Evolutionary conservation across 306 rosid genomes (phyloP).

Genomic region (Hippophae gyantsensis): DNA sequence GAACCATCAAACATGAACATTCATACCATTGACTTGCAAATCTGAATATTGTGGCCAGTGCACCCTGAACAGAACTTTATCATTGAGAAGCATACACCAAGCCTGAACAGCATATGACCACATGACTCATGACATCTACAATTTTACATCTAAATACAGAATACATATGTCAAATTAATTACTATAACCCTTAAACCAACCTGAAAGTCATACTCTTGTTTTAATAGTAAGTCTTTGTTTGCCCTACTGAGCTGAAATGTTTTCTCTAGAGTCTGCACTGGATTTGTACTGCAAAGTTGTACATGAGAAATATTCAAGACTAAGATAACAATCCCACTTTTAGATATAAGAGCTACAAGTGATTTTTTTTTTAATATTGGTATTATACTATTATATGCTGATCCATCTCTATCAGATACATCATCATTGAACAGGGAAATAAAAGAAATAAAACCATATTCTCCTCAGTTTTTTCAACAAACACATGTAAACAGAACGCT

Average conservation of each 20-base stretch:
- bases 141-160: neutral
- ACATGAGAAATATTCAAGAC: slow-evolving; percentile 11
- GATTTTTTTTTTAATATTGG: neutral
- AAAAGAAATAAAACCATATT: no score
- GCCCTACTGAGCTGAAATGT: slow-evolving; percentile 74
- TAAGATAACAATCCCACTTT: slow-evolving; percentile 10
- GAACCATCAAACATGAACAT: slow-evolving; percentile 1
- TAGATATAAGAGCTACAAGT: neutral
- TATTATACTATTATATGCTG: neutral
- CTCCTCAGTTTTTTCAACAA: no score
- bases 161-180: neutral
- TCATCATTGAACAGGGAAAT: no score
- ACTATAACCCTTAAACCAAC: slow-evolving; percentile 29
- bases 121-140: neutral
- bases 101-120: slow-evolving; percentile 31
- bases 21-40: slow-evolving; percentile 82
- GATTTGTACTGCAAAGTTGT: slow-evolving; percentile 52
- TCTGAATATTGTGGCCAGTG: slow-evolving; percentile 98
- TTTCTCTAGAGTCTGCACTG: slow-evolving; percentile 76
- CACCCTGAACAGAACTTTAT: slow-evolving; percentile 95
- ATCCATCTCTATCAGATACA: no score
- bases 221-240: slow-evolving; percentile 61
- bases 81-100: slow-evolving; percentile 99
- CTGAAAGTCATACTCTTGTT: slow-evolving; percentile 79
- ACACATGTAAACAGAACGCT: slow-evolving; percentile 13